phyloP scores from a whole-genome alignment of 2,329 filamentous ascomycete species.

The Claviceps sp. region DNA sequence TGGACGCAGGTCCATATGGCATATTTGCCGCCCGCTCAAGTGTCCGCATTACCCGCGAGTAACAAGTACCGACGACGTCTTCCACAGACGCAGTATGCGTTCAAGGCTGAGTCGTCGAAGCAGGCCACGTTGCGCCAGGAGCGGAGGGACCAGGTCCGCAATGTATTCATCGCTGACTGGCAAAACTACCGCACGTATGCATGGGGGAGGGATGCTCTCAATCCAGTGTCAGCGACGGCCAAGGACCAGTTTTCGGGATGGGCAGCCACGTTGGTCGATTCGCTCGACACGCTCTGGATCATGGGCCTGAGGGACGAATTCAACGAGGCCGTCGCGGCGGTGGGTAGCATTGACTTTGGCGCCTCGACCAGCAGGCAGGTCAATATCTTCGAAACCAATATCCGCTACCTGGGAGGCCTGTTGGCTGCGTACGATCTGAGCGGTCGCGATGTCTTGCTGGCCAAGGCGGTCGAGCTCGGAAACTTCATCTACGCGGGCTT shows the following conservation, averaged over 20 bases:
- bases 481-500: constrained; percentile 53
- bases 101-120: background rate
- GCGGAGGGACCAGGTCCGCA: background rate
- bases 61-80: background rate
- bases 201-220: constrained; percentile 51
- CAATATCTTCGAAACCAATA: constrained; percentile 59
- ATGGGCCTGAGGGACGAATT: constrained; percentile 56
- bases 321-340: constrained; percentile 44
- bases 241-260: constrained; percentile 51
- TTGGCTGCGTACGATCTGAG: constrained; percentile 58
- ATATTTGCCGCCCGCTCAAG: background rate
- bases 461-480: constrained; percentile 49
- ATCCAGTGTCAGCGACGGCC: constrained; percentile 37
- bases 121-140: background rate
- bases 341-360: constrained; percentile 47
- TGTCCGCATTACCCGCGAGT: background rate
- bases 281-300: constrained; percentile 60
- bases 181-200: constrained; percentile 47
- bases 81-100: background rate
- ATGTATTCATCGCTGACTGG: constrained; percentile 9
- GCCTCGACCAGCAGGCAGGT: constrained; percentile 32
- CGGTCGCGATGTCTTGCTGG: constrained; percentile 38
- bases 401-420: constrained; percentile 57
- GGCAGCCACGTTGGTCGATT: constrained; percentile 55
- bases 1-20: background rate